Evolutionary conservation across 805 yeast species (phyloP), one percentile per base, ranked within the genome.

Genomic region (Pichia sporocuriosa): DNA sequence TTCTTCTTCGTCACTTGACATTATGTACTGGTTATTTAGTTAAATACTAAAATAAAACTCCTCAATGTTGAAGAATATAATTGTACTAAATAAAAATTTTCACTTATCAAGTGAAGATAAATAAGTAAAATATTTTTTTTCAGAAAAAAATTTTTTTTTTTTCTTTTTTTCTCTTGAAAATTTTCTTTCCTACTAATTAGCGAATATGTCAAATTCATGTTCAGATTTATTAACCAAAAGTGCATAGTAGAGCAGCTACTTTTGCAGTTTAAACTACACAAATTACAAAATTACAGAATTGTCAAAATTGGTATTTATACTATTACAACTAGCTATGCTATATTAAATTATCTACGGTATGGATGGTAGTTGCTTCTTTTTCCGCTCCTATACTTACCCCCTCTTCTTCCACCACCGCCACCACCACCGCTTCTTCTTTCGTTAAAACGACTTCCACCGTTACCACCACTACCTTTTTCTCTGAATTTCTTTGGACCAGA

Each of bases 401-500:
- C 49, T 4, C 55, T 44, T 29, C 57, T 46, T 26, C 49, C 42
- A 26, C 49, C 41, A 28, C 48, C 43, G 12, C 47, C 38, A 9
- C 53, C 47, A 13, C 48, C 43, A 22, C 49, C 35, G 16, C 55
- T 44, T 29, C 57, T 46, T 26, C 49, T 40, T 24, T 48, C 41
- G 26, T 47, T 42, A 13, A 46, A 36, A 9, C 53, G 46, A 13
- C 48, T 42, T 19, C 49, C 35, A 13, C 39, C 40, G 8, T 40
- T 31, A 21, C 27, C 34, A 21, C 33, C 25, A 21, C 29, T 21
- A 19, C 44, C 40, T 32, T 43, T 39, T 20, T 52, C 54, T 41
- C 58, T 50, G 37, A 56, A 43, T 22, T 54, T 52, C 35, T 58
- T 59, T 20, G 66, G 66, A 10, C 67, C 67, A 12, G 64, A 56